Conservation (phyloP, 495 filamentous ascomycete species). For the Terfezia claveryi region DNA sequence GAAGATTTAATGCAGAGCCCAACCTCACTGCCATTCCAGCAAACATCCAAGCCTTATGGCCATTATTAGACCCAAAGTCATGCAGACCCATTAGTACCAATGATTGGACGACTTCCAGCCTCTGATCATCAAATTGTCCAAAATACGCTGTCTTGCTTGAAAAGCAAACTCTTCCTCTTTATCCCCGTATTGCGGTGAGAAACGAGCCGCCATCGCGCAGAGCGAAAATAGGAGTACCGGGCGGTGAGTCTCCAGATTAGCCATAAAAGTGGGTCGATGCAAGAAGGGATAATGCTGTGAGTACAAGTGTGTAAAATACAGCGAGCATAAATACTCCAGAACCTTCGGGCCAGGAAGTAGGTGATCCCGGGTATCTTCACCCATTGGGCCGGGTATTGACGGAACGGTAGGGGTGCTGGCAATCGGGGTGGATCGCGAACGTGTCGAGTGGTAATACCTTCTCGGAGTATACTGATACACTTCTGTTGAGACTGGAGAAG, state of each 20-base stretch:
- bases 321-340: slow-evolving; percentile 6
- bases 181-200: slow-evolving; percentile 3
- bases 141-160: slow-evolving; percentile 11
- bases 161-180: slow-evolving; percentile 8
- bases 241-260: slow-evolving; percentile 7
- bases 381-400: slow-evolving; percentile 7
- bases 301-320: slow-evolving; percentile 18
- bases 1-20: slow-evolving; percentile 18
- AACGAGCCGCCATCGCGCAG: slow-evolving; percentile 17
- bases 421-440: slow-evolving; percentile 6
- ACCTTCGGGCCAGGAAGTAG: slow-evolving; percentile 3
- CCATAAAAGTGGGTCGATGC: slow-evolving; percentile 12
- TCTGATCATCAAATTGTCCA: slow-evolving; percentile 15
- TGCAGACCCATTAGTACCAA: slow-evolving; percentile 19
- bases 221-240: slow-evolving; percentile 16
- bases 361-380: slow-evolving; percentile 13
- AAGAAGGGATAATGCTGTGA: slow-evolving; percentile 21
- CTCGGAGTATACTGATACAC: neutral
- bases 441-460: neutral
- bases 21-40: slow-evolving; percentile 19
- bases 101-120: slow-evolving; percentile 16
- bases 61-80: slow-evolving; percentile 17
- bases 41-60: slow-evolving; percentile 21
- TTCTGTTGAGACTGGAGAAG: neutral
- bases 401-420: slow-evolving; percentile 7